Percentiles rank a stretch among this genome's conserved stretches.
Conservation (phyloP, 2,329 filamentous ascomycete genomes). For the Aspergillus unguis region DNA sequence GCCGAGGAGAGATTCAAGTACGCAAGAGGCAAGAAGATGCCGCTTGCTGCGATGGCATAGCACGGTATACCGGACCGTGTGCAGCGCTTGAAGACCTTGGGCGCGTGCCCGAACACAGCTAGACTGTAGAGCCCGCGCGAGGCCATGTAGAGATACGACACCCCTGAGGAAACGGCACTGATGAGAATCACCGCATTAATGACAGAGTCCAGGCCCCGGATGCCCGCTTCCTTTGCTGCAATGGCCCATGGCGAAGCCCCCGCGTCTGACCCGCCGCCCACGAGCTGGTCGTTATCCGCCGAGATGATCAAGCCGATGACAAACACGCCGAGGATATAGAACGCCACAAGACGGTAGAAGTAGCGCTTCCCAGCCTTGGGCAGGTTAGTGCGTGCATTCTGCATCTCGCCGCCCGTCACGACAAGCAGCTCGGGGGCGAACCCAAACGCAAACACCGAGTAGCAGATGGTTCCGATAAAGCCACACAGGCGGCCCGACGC, state of each 20-base stretch:
- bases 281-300: constrained; percentile 53
- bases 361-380: constrained; percentile 72
- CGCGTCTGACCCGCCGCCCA: constrained; percentile 38
- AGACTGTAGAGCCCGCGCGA: constrained; percentile 39
- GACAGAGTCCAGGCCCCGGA: constrained; percentile 36
- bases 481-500: constrained; percentile 51
- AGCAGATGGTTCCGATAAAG: constrained; percentile 49
- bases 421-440: constrained; percentile 55
- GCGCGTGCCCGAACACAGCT: constrained; percentile 39
- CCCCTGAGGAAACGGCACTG: constrained; percentile 44
- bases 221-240: constrained; percentile 46
- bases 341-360: constrained; percentile 70
- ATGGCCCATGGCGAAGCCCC: constrained; percentile 54
- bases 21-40: constrained; percentile 57
- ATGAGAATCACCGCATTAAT: constrained; percentile 41
- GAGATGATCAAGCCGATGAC: constrained; percentile 67
- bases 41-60: constrained; percentile 49
- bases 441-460: constrained; percentile 54
- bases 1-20: constrained; percentile 59
- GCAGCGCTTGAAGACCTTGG: constrained; percentile 34
- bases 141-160: constrained; percentile 38
- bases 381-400: constrained; percentile 65
- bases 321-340: constrained; percentile 70
- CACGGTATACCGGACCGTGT: constrained; percentile 54
- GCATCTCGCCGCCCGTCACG: constrained; percentile 62